phyloP scores from a whole-genome alignment of 176 grass and related monocot genomes.

The Neostapfia colusana region DNA sequence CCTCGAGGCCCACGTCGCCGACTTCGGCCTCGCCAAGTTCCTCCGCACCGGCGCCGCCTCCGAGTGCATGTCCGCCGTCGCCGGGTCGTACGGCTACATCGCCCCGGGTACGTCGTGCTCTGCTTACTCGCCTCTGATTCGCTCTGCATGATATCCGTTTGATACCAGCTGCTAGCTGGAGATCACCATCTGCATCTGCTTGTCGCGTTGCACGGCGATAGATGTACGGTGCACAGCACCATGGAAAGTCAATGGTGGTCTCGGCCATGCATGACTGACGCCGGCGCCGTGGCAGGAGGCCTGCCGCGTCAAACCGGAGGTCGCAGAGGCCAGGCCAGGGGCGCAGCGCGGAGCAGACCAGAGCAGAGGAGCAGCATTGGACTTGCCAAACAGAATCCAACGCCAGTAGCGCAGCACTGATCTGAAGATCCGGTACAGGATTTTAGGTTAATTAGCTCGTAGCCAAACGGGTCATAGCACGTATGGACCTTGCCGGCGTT shows the following conservation, averaged over 20 bases:
- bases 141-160: not conserved
- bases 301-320: not conserved
- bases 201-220: not conserved
- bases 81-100: conserved; percentile 98
- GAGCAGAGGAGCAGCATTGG: conserved; percentile 50
- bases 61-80: conserved; percentile 95
- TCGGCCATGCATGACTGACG: not conserved
- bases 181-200: not conserved
- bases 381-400: not conserved
- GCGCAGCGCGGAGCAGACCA: no score
- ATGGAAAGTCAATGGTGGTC: conserved; percentile 27
- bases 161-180: not conserved
- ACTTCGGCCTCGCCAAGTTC: conserved; percentile 98
- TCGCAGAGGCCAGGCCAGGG: not conserved
- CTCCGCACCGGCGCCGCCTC: conserved; percentile 40
- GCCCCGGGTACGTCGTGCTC: conserved; percentile 62
- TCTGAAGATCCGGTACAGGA: not conserved
- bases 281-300: not conserved
- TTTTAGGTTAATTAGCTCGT: not conserved
- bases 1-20: conserved; percentile 89
- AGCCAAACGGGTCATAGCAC: no score
- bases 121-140: not conserved
- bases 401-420: not conserved
- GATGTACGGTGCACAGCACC: not conserved
- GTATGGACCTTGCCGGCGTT: not conserved